Evolutionary conservation across 2,329 filamentous ascomycete species (phyloP), one percentile per base, ranked within the genome.

Genomic region (Cryphonectria japonica): DNA sequence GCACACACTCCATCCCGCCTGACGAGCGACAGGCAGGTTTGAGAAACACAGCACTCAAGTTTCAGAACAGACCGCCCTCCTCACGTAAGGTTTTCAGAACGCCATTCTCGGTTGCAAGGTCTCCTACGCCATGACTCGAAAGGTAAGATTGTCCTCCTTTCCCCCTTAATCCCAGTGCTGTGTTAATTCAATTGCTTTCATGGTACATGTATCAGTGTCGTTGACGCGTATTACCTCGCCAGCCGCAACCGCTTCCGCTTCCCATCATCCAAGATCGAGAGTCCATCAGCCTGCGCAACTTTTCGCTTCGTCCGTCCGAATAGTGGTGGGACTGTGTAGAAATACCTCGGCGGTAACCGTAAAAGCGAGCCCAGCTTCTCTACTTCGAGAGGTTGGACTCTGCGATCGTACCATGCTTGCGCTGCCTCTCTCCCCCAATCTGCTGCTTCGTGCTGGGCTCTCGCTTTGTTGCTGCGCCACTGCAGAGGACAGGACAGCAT

Each of bases 101-200:
- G 64, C 64, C 64, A 37, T 34, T 50, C 19, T 50, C 19, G 19
- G n/a, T 52, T 32, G 43, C 62, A 13, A 22, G 4, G n/a, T 54
- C 26, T 52, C 64, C 64, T 66, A 32, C 22, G 46, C 64, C 64
- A 26, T 63, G 37, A 37, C 34, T 37, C 59, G 29, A 32, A 46
- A 32, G 29, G 9, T 22, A 11, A 65, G 1, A 59, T 9, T 59
- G 26, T 3, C 3, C 14, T 32, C 39, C 34, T 19, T 41, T 37
- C 26, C 9, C 41, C 29, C 14, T 19, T 59, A 14, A 19, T 14
- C 39, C 62, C 29, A 32, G 14, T 65, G 62, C 39, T 65, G 26
- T 65, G 22, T 19, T 29, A 22, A 34, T 32, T 43, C 26, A 64
- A 59, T 59, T 59, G 3, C n/a, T 19, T 11, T 59, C 54, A 32